Conservation (phyloP, 306 rosid genomes). For the Citrullus colocynthis region DNA sequence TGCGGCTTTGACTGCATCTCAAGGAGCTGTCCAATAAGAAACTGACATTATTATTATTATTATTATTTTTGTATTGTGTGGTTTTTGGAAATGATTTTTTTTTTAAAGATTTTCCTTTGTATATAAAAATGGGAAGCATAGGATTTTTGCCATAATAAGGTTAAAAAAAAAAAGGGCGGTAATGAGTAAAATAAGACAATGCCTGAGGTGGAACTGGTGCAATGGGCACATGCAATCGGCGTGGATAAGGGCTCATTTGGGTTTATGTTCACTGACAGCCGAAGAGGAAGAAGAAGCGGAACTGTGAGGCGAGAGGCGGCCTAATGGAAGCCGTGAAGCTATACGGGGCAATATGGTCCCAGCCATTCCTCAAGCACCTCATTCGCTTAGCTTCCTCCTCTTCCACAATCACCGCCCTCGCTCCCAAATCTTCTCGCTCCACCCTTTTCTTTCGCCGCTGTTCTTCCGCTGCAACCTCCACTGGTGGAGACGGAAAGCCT, state of each 20-base stretch:
- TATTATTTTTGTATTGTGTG: too few relatives aligned
- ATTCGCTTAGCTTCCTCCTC: constrained; percentile 20
- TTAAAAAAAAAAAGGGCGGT: too few relatives aligned
- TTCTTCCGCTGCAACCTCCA: constrained; percentile 29
- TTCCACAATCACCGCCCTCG: constrained; percentile 7
- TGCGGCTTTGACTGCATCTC: too few relatives aligned
- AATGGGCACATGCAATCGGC: background rate
- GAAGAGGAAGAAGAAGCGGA: background rate
- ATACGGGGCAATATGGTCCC: constrained; percentile 27
- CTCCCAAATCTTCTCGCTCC: constrained; percentile 14
- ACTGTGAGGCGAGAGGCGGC: background rate
- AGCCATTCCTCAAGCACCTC: constrained; percentile 43
- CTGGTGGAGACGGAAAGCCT: constrained; percentile 13
- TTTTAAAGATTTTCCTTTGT: too few relatives aligned
- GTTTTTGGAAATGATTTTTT: too few relatives aligned
- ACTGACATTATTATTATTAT: too few relatives aligned
- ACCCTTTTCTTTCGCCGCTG: constrained; percentile 29
- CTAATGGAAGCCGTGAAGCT: constrained; percentile 44
- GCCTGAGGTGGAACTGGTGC: too few relatives aligned
- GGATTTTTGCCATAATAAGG: too few relatives aligned
- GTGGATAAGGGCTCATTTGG: background rate
- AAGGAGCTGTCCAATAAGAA: too few relatives aligned
- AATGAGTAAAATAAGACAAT: too few relatives aligned
- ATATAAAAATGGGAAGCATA: too few relatives aligned
- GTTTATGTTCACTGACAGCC: background rate